phyloP scores from a whole-genome alignment of 139 green algal genomes.

The Chlamydomonas schloesseri region DNA sequence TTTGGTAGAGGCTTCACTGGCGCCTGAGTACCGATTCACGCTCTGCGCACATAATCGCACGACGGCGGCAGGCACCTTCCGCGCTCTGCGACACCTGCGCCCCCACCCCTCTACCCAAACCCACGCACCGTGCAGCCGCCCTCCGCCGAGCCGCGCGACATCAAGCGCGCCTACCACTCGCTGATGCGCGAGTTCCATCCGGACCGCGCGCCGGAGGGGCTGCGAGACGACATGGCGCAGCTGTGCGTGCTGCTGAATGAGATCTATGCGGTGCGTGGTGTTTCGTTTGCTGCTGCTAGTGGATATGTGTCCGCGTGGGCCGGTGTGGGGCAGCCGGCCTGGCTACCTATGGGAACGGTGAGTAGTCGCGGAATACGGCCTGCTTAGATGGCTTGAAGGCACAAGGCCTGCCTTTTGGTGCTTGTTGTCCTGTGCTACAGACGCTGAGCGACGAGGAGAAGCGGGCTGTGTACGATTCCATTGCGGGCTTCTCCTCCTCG shows the following conservation, averaged over 20 bases:
- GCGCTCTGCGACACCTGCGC: neutral
- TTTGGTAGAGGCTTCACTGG: neutral
- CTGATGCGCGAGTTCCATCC: slow-evolving; percentile 65
- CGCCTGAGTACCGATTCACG: no score
- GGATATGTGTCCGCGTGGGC: no score
- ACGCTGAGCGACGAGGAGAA: slow-evolving; percentile 60
- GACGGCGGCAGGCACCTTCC: no score
- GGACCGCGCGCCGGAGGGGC: slow-evolving; percentile 32
- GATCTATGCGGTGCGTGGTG: slow-evolving; percentile 65
- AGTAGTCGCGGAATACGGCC: no score
- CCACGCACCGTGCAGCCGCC: slow-evolving; percentile 22
- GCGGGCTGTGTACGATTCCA: slow-evolving; percentile 60
- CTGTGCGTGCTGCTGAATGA: slow-evolving; percentile 68
- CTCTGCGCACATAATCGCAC: no score
- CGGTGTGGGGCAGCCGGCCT: no score
- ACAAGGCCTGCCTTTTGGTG: no score
- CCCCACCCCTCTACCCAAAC: neutral
- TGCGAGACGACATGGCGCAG: slow-evolving; percentile 44
- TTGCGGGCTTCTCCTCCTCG: slow-evolving; percentile 49
- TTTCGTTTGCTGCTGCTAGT: no score
- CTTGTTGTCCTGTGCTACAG: neutral
- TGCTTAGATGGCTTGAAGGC: no score
- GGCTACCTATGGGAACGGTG: no score
- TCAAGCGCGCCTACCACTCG: slow-evolving; percentile 61
- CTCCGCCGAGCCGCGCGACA: slow-evolving; percentile 35